Base-by-base conservation (phyloP, 2,329 filamentous ascomycete species). In the Parastagonospora nodorum region DNA sequence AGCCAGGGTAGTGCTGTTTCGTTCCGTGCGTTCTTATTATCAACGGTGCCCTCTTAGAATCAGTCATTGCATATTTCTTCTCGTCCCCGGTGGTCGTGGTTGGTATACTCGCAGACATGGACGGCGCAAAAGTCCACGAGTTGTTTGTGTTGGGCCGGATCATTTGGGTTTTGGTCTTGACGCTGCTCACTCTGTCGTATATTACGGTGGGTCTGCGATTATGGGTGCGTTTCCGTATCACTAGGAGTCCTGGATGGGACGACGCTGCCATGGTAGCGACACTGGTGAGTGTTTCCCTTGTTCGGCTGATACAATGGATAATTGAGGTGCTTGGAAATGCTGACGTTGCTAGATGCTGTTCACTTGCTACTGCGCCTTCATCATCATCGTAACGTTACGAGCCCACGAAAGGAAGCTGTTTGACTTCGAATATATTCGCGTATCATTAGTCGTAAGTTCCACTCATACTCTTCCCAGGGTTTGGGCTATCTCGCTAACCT, bases 201-300 rank as follows among this genome's bases (percentile, higher is more conserved):
- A 33, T 60, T 11, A 61, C 68, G 5, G 68, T 73, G n/a, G 47
- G 45, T 16, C 50, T 72, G 11, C 64, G 69, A 27, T 45, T 73
- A 50, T 73, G 66, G 67, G 69, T 71, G 14, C 58, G 69, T 24
- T 53, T 63, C 32, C 59, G 62, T 15, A 69, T 72, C 30, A 72
- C 69, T 14, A 71, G 64, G 45, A 63, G 61, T 40, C 61, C 66
- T 36, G 69, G 69, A 15, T 71, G 67, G 66, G 69, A 73, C 47
- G 69, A 73, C 57, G 61, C 55, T 4, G 60, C 61, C 4, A 72
- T 73, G 59, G 48, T 68, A 7, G 51, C 64, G 19, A 66, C 68
- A 16, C 40, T 71, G 50, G 61, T 68, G 51, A 30, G 62, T 51
- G 9, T 15, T 29, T 9, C 27, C 12, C 27, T 5, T 12, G 8